Evolutionary conservation across 805 yeast genomes (phyloP), one percentile per base, ranked within the genome.

Genomic region (Peterozyma toletana): DNA sequence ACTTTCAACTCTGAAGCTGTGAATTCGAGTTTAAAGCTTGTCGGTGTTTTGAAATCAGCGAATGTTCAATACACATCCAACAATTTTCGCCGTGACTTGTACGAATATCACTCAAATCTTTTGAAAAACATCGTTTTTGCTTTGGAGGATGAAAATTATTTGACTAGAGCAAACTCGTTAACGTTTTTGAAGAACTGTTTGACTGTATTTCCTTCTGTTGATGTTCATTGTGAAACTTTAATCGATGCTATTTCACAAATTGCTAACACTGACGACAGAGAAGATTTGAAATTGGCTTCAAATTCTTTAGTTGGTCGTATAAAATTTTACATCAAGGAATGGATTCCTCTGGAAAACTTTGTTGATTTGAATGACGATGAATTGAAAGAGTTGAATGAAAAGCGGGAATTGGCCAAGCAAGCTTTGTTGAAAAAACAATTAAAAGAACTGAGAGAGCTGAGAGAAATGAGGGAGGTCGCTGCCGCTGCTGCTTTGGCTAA

Each of bases 131-230:
- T 80, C 9, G 50, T 59, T 9, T 50, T 57, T 2, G 67, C 80
- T 3, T 61, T 83, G 37, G 54, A 58, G 15, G 71, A 75, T 6
- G 58, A 64, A 3, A 83, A 83, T 44, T 90, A 88, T 58, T 83
- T 86, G 78, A 80, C 85, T 2, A 73, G 93, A 42, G 76, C 89
- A 44, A 90, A 89, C 60, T 77, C 87, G 3, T 85, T 89, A 46
- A 83, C 86, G 1, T 77, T 87, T 52, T 66, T 89, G 66, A 86
- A 83, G 56, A 79, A 78, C 50, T 61, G 83, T 37, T 62, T 82
- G 15, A 71, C 73, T 2, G 70, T 74, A 13, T 88, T 78, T 56
- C 96, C 96, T 0, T 64, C 71, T 10, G 74, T 86, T 11, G 80
- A 78, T 41, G 79, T 73, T 29, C 90, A 86, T 45, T 81, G 88